Evolutionary conservation across 768 basidiomycete genomes (phyloP), one percentile per base, ranked within the genome.

Genomic region (Fomitopsis serialis): DNA sequence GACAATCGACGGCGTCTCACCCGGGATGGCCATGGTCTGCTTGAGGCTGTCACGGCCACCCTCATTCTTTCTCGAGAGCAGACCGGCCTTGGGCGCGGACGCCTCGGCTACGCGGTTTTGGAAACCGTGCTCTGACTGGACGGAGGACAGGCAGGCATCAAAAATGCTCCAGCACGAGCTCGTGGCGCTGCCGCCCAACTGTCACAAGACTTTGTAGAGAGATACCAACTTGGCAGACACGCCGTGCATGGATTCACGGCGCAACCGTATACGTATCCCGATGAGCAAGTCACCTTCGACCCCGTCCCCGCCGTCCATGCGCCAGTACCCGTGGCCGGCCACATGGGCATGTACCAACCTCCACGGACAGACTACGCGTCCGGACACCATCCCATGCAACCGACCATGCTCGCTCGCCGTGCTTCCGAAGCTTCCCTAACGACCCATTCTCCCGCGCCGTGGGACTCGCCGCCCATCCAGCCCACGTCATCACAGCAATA

Each of bases 61-160:
- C 0, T 58, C 72, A 6, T 92, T 92, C 66, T 91, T 78, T 63
- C 66, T 86, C 53, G 84, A 89, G 63, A 72, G 73, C 43, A 58
- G 72, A 11, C 32, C 53, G 1, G 48, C 40, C 22, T 29, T 40
- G 2, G 55, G 50, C 19, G 42, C 45, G 3, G 47, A 55, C 17
- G 15, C 57, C 13, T n/a, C 48, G n/a, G 36, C 32, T 7, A 10
- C 45, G 15, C 13, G 9, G 10, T 22, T 43, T 10, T 91, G 89
- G 89, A 81, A 80, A 58, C 69, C 72, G 25, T 85, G 84, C 62
- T 69, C 74, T 9, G 89, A 91, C 63, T 91, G 88, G 88, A 91
- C 89, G 0, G 85, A 89, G 64, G 80, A 76, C 47, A 75, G 75
- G 44, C 87, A 89, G 62, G 89, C 86, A 2, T 79, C 81, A 8